Evolutionary conservation across 2,329 filamentous ascomycete genomes (phyloP).

Genomic region (Aspergillus quadricinctus): DNA sequence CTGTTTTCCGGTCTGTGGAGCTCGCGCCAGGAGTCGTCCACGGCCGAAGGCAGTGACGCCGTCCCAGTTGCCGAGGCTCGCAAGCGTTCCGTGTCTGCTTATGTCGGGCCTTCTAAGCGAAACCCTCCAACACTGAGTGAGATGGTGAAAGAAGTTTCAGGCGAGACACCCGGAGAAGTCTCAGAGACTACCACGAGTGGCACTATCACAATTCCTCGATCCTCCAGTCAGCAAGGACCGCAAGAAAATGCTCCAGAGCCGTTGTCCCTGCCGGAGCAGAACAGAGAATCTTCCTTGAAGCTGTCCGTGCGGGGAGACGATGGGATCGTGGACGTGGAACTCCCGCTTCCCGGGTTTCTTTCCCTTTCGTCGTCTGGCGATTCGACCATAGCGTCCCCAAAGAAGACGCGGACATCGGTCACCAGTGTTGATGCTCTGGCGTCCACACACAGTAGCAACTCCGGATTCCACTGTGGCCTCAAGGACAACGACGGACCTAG

Average conservation of each 20-base stretch:
- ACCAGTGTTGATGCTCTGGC: slow-evolving; percentile 50
- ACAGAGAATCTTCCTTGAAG: slow-evolving; percentile 46
- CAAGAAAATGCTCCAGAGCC: slow-evolving; percentile 25
- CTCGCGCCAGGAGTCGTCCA: slow-evolving; percentile 46
- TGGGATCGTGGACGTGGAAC: slow-evolving; percentile 58
- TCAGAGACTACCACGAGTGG: slow-evolving; percentile 23
- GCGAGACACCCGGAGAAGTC: slow-evolving; percentile 15
- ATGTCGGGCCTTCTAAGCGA: slow-evolving; percentile 20
- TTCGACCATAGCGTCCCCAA: slow-evolving; percentile 40
- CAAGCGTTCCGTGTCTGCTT: slow-evolving; percentile 26
- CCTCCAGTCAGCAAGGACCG: slow-evolving; percentile 16
- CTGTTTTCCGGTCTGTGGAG: slow-evolving; percentile 55
- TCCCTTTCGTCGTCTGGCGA: slow-evolving; percentile 44
- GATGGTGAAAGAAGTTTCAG: slow-evolving; percentile 32
- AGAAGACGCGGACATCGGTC: slow-evolving; percentile 44
- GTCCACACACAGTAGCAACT: slow-evolving; percentile 40
- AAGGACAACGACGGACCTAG: slow-evolving; percentile 44
- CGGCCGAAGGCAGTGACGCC: slow-evolving; percentile 28
- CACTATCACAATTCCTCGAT: slow-evolving; percentile 33
- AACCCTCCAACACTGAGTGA: slow-evolving; percentile 26
- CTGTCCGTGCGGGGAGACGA: slow-evolving; percentile 55
- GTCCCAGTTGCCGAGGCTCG: slow-evolving; percentile 21
- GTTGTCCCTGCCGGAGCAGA: slow-evolving; percentile 25
- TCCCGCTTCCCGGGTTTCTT: slow-evolving; percentile 51
- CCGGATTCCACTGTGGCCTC: slow-evolving; percentile 27